A percentile compares a stretch with the other conserved stretches of the same genome.
These are phyloP conservation scores for Rhododendron mucronatum DNA, from an alignment of 148 eudicot species.

Conservation along the genomic window DNA sequence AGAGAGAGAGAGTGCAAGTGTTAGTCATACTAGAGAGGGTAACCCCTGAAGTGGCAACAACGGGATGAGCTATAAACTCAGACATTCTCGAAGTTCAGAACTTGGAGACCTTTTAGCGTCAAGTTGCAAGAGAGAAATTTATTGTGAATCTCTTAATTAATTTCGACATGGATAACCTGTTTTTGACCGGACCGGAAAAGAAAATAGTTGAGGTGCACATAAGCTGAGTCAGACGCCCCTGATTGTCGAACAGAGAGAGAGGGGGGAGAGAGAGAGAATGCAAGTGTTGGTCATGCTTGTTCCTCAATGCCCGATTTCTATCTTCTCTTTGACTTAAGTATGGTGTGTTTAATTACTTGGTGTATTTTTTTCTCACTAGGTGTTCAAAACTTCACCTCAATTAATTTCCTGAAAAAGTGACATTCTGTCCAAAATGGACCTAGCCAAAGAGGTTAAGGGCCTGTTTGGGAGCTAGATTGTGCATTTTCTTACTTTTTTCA, in stretches of 20 bases:
- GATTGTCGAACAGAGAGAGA: background rate
- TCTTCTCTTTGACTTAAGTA: no score
- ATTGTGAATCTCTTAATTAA: no score
- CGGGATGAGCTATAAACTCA: background rate
- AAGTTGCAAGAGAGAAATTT: no score
- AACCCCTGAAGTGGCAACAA: background rate
- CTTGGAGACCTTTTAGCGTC: no score
- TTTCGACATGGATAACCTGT: no score
- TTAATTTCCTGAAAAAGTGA: no score
- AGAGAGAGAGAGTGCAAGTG: background rate
- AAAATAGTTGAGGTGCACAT: background rate
- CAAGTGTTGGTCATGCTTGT: background rate
- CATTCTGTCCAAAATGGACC: no score
- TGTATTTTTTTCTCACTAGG: background rate
- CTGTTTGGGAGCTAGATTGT: no score
- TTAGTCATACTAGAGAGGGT: background rate
- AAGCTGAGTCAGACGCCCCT: no score
- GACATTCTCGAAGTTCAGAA: no score
- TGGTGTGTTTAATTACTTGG: background rate
- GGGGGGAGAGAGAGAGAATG: background rate
- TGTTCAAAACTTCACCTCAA: background rate
- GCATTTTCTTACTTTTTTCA: no score
- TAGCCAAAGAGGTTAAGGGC: background rate
- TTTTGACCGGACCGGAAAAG: no score
- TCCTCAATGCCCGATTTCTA: background rate